A percentile compares a stretch with the other conserved stretches of the same genome.
phyloP scores from a whole-genome alignment of 2,329 filamentous ascomycete genomes.

The Monosporascus sp. region DNA sequence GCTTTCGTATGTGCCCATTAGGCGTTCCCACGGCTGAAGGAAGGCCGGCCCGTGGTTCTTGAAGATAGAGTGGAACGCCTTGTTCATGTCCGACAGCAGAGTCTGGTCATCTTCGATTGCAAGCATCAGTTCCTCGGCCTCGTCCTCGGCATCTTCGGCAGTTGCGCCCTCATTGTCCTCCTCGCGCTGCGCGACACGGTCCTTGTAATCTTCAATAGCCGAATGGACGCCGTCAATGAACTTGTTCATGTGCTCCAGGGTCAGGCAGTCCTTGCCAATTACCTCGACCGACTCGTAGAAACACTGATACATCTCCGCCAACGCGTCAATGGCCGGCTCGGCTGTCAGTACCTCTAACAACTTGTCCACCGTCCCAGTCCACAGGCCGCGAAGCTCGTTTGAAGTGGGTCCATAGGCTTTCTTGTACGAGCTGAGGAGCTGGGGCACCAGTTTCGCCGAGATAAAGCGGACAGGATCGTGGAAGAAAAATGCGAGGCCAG shows the following conservation, averaged over 20 bases:
- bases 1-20: slow-evolving; percentile 77
- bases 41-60: slow-evolving; percentile 88
- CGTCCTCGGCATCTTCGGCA: slow-evolving; percentile 83
- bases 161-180: slow-evolving; percentile 72
- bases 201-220: slow-evolving; percentile 87
- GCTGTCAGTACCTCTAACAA: slow-evolving; percentile 88
- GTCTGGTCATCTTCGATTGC: slow-evolving; percentile 98
- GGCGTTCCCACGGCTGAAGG: slow-evolving; percentile 79
- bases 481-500: slow-evolving; percentile 96
- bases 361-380: slow-evolving; percentile 82
- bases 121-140: slow-evolving; percentile 78
- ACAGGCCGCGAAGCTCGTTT: slow-evolving; percentile 73
- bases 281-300: slow-evolving; percentile 99
- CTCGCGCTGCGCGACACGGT: slow-evolving; percentile 74
- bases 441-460: slow-evolving; percentile 89
- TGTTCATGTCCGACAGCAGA: slow-evolving; percentile 98
- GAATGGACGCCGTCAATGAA: slow-evolving; percentile 86
- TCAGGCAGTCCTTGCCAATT: slow-evolving; percentile 78
- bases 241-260: slow-evolving; percentile 69
- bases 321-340: slow-evolving; percentile 90
- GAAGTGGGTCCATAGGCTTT: slow-evolving; percentile 81
- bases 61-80: slow-evolving; percentile 98
- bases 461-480: slow-evolving; percentile 95
- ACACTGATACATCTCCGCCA: slow-evolving; percentile 99
- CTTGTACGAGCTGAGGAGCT: slow-evolving; percentile 90